Conservation (phyloP, 169 alveolate species). For the Cryptosporidium ryanae region DNA sequence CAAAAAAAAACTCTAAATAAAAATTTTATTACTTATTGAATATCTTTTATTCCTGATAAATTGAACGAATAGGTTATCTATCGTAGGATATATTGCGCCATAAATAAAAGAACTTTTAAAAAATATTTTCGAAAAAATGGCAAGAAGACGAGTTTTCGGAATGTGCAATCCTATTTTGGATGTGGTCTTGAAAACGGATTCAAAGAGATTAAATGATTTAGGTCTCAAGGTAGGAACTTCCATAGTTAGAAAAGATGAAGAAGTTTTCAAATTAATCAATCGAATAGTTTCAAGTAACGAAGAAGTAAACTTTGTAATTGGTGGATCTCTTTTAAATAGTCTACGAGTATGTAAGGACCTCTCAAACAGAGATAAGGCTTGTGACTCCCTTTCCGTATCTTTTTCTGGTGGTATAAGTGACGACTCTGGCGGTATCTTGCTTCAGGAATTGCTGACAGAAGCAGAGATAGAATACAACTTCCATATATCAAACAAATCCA, state of each 20-base stretch:
- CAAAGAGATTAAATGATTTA: slow-evolving; percentile 3
- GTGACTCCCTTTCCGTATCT: slow-evolving; percentile 9
- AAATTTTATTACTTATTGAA: too few species aligned
- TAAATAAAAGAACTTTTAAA: background rate
- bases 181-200: slow-evolving; percentile 3
- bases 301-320: slow-evolving; percentile 62
- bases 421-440: slow-evolving; percentile 64
- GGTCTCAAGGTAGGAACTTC: slow-evolving; percentile 57
- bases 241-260: slow-evolving; percentile 44
- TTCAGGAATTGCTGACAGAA: slow-evolving; percentile 41
- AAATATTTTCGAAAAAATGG: slow-evolving; percentile 12
- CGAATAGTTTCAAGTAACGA: slow-evolving; percentile 16
- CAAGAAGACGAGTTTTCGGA: slow-evolving; percentile 32
- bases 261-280: slow-evolving; percentile 37
- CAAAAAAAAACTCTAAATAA: too few species aligned
- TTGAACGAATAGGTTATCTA: background rate
- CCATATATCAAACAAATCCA: slow-evolving; percentile 22
- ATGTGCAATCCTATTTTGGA: slow-evolving; percentile 68
- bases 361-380: slow-evolving; percentile 20
- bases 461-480: slow-evolving; percentile 29
- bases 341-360: slow-evolving; percentile 54
- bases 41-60: too few species aligned
- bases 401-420: slow-evolving; percentile 65
- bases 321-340: slow-evolving; percentile 66
- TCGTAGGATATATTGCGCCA: background rate